Conservation (phyloP, 306 rosid species). For the Fagus crenata region DNA sequence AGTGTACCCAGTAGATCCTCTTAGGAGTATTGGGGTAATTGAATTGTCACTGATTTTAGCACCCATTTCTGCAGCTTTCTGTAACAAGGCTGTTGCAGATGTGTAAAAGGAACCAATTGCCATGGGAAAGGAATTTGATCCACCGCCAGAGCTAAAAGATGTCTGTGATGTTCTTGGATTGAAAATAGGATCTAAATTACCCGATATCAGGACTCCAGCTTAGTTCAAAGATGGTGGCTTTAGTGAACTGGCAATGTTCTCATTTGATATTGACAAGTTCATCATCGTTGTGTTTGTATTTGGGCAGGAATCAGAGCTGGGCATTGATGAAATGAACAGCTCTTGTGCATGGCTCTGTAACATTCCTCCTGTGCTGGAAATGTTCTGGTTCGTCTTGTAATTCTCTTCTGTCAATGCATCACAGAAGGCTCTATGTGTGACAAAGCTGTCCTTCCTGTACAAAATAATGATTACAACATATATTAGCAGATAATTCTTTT, state of each 20-base stretch:
- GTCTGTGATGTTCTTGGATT: background rate
- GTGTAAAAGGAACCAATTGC: conserved; percentile 46
- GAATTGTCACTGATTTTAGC: conserved; percentile 28
- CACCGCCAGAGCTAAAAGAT: background rate
- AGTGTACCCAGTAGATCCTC: conserved; percentile 2
- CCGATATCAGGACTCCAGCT: background rate
- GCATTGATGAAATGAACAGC: conserved; percentile 45
- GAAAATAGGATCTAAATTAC: background rate
- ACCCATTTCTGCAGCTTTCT: conserved; percentile 87
- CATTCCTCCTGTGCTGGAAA: conserved; percentile 19
- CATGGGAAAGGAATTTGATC: conserved; percentile 27
- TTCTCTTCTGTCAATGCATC: conserved; percentile 84
- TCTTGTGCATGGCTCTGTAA: conserved; percentile 51
- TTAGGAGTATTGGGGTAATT: background rate
- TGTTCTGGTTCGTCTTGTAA: conserved; percentile 59
- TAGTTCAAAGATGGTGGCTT: background rate
- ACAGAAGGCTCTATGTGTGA: conserved; percentile 83
- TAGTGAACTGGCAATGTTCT: conserved; percentile 40
- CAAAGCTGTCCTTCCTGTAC: conserved; percentile 79
- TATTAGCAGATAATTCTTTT: background rate
- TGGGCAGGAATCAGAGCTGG: conserved; percentile 16
- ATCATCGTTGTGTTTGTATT: background rate
- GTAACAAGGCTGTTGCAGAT: conserved; percentile 80
- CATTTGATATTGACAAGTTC: background rate
- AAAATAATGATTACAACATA: background rate